A percentile compares a stretch with the other conserved stretches of the same genome.
Conservation (phyloP, 148 eudicot genomes). For the Chenopodium berlandieri region DNA sequence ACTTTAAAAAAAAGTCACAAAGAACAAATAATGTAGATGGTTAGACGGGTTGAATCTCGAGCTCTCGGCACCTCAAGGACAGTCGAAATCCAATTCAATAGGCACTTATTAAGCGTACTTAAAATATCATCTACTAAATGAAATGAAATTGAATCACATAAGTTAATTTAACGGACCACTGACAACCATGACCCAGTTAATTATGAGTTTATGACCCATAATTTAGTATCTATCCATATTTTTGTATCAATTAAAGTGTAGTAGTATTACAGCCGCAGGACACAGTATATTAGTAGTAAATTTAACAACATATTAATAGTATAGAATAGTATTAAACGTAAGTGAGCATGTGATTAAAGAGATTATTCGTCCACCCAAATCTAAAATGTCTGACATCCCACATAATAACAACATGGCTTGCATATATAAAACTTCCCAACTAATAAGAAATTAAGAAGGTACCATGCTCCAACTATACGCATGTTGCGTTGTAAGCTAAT, state of each 20-base stretch:
- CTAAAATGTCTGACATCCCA: constrained; percentile 14
- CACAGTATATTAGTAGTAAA: too few relatives aligned
- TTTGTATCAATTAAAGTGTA: background rate
- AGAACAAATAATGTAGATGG: too few relatives aligned
- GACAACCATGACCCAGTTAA: background rate
- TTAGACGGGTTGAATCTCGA: too few relatives aligned
- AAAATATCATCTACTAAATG: too few relatives aligned
- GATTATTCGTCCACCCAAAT: constrained; percentile 1
- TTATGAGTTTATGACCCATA: constrained; percentile 1
- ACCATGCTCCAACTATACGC: constrained; percentile 1
- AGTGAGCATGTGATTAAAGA: constrained; percentile 33
- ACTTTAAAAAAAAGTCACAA: too few relatives aligned
- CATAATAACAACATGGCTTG: constrained; percentile 22
- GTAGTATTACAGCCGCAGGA: background rate
- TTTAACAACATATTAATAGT: too few relatives aligned
- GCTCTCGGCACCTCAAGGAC: too few relatives aligned
- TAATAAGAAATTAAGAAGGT: background rate
- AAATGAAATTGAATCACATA: too few relatives aligned
- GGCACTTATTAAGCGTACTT: too few relatives aligned
- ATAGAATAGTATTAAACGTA: background rate
- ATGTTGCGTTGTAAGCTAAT: background rate
- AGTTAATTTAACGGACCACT: background rate
- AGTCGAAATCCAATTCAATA: too few relatives aligned
- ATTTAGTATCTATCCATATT: background rate
- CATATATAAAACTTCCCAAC: background rate